A percentile compares a stretch with the other conserved stretches of the same genome.
phyloP scores from a whole-genome alignment of 805 yeast species.

The Candida gorgasii region DNA sequence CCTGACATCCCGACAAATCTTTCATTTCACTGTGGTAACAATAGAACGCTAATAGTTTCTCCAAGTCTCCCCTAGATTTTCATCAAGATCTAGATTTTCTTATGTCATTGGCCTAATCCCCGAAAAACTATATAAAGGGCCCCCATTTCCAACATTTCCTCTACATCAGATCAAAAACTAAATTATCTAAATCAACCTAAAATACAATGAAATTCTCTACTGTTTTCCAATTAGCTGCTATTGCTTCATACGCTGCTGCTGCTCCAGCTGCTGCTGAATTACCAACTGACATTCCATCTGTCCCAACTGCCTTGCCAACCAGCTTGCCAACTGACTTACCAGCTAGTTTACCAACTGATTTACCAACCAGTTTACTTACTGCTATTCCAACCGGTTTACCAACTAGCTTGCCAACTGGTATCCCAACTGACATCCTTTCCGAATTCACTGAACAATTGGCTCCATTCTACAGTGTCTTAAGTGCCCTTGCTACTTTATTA shows the following conservation, averaged over 20 bases:
- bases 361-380: constrained; percentile 13
- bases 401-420: not conserved
- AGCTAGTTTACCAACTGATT: constrained; percentile 11
- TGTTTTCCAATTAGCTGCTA: constrained; percentile 12
- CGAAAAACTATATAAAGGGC: no score
- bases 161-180: not conserved
- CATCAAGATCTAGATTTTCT: no score
- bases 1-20: no score
- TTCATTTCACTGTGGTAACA: no score
- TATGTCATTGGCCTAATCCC: no score
- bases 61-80: no score
- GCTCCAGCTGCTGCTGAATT: constrained; percentile 14
- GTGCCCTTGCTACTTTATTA: constrained; percentile 8
- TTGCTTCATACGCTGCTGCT: constrained; percentile 14
- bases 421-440: constrained; percentile 3
- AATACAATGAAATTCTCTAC: constrained; percentile 16
- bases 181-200: no score
- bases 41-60: no score
- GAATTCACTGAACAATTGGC: not conserved
- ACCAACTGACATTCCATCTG: constrained; percentile 5
- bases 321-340: constrained; percentile 8
- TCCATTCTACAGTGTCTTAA: not conserved
- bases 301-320: not conserved
- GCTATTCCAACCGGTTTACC: constrained; percentile 9
- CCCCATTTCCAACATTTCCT: not conserved